Evolutionary conservation across 306 rosid species (phyloP).

Genomic region (Heteromeles arbutifolia): DNA sequence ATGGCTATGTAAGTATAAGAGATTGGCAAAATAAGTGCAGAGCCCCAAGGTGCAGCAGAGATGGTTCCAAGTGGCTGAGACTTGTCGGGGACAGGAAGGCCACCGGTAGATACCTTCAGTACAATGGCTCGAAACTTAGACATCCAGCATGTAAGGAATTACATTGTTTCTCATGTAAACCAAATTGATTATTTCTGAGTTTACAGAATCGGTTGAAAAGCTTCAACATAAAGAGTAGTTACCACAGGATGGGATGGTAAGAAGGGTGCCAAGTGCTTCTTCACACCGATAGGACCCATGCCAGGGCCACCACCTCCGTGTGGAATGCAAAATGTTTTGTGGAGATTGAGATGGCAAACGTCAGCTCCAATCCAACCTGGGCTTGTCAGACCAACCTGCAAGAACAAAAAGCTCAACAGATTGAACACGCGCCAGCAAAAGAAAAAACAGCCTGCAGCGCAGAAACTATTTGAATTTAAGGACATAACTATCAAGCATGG

Average conservation of each 20-base stretch:
- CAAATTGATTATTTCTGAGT: neutral
- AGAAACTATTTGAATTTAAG: neutral
- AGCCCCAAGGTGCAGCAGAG: conserved; percentile 99
- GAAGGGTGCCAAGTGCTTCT: conserved; percentile 97
- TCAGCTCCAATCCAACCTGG: conserved; percentile 99
- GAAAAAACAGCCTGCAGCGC: neutral
- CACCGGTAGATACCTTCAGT: conserved; percentile 78
- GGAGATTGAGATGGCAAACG: conserved; percentile 99
- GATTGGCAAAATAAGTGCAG: conserved; percentile 97
- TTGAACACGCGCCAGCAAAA: neutral
- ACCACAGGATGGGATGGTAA: conserved; percentile 99
- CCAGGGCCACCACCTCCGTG: conserved; percentile 99
- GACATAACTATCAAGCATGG: neutral
- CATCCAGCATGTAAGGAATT: neutral
- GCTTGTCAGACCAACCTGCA: conserved; percentile 92
- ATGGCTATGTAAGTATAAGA: conserved; percentile 94
- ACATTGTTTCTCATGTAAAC: neutral
- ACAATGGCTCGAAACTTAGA: conserved; percentile 5
- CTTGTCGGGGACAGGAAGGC: conserved; percentile 79
- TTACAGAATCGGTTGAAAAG: neutral
- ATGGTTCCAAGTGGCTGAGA: conserved; percentile 88
- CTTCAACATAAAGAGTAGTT: neutral
- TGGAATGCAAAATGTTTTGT: conserved; percentile 97
- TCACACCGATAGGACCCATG: conserved; percentile 99
- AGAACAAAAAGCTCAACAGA: conserved; percentile 9